Evolutionary conservation across 2,329 filamentous ascomycete genomes (phyloP).

Genomic region (Botryotinia globosa): DNA sequence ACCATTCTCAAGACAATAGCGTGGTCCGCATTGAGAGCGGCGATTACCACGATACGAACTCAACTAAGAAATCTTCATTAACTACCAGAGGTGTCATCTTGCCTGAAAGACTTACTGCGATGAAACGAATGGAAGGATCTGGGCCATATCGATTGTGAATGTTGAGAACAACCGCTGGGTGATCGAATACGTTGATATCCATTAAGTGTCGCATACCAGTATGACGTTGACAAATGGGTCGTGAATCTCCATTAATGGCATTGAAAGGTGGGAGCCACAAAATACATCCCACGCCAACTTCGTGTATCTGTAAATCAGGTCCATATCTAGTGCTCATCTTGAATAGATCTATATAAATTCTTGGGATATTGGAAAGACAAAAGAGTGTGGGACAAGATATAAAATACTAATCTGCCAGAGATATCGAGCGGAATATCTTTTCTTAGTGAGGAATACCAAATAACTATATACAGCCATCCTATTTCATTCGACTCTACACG

Average conservation of each 20-base stretch:
- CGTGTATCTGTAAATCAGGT: neutral
- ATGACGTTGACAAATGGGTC: neutral
- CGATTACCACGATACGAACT: neutral
- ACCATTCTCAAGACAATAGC: neutral
- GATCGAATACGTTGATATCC: neutral
- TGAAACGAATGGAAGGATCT: neutral
- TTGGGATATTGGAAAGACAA: neutral
- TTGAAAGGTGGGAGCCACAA: neutral
- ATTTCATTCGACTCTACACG: neutral
- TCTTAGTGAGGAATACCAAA: neutral
- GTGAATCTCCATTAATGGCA: neutral
- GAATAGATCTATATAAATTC: neutral
- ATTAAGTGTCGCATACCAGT: neutral
- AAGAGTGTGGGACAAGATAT: neutral
- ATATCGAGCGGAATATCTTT: neutral
- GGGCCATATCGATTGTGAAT: neutral
- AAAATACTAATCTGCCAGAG: neutral
- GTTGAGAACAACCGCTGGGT: neutral
- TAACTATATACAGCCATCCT: neutral
- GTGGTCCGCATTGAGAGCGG: no score
- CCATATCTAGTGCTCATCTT: neutral
- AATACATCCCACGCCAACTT: neutral
- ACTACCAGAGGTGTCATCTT: no score
- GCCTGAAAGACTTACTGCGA: neutral
- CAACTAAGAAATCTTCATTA: neutral